Conservation (phyloP, 2,329 filamentous ascomycete species). For the Aspergillus sergii region DNA sequence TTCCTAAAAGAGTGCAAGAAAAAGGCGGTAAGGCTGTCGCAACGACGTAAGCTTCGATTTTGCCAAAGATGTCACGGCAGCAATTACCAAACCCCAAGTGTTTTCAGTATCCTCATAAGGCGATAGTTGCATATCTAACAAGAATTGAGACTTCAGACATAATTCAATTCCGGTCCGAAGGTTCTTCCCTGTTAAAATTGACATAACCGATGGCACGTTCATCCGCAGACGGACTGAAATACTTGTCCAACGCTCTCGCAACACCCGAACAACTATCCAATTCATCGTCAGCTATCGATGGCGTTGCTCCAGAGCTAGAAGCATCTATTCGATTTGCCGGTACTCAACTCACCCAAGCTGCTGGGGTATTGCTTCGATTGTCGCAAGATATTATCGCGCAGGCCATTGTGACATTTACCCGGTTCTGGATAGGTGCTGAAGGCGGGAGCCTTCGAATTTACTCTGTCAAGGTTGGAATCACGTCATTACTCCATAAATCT, state of each 20-base stretch:
- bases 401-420: slow-evolving; percentile 77
- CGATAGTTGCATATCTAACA: not conserved
- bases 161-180: not conserved
- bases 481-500: not conserved
- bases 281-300: slow-evolving; percentile 48
- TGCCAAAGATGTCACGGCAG: not conserved
- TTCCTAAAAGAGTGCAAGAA: not conserved
- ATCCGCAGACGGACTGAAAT: slow-evolving; percentile 31
- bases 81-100: not conserved
- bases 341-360: slow-evolving; percentile 49
- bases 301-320: slow-evolving; percentile 45
- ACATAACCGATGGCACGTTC: slow-evolving; percentile 27
- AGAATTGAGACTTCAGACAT: not conserved
- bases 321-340: slow-evolving; percentile 49
- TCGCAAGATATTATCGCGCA: slow-evolving; percentile 85
- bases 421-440: slow-evolving; percentile 70
- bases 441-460: slow-evolving; percentile 48
- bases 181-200: not conserved
- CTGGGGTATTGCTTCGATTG: slow-evolving; percentile 72
- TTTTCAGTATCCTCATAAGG: not conserved
- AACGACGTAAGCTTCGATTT: not conserved
- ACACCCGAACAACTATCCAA: slow-evolving; percentile 48
- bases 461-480: slow-evolving; percentile 41
- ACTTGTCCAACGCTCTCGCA: slow-evolving; percentile 49
- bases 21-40: not conserved